Conservation (phyloP, 1,284 basidiomycete genomes). For the Leucoagaricus sp. region DNA sequence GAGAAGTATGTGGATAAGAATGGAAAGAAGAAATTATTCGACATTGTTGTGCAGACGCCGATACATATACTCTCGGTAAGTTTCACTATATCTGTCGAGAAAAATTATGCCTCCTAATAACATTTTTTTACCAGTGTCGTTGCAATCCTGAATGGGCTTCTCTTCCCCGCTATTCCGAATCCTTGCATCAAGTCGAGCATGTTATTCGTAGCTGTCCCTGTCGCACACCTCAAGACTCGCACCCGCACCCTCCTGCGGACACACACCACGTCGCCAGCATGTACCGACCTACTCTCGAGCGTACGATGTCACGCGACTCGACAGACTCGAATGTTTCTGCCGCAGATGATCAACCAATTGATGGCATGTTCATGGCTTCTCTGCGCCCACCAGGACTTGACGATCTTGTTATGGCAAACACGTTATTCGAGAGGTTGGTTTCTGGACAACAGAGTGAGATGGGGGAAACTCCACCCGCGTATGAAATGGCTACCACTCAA, state of each 20-base stretch:
- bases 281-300: conserved; percentile 26
- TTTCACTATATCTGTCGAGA: conserved; percentile 16
- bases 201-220: conserved; percentile 48
- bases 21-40: conserved; percentile 80
- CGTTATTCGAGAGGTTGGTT: conserved; percentile 56
- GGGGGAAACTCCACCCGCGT: conserved; percentile 49
- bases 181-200: conserved; percentile 35
- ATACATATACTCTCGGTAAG: conserved; percentile 80
- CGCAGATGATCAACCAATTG: conserved; percentile 32
- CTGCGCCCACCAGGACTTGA: conserved; percentile 25
- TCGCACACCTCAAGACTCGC: conserved; percentile 20
- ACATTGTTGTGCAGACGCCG: conserved; percentile 88
- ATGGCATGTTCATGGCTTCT: conserved; percentile 30
- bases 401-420: conserved; percentile 30
- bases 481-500: conserved; percentile 27
- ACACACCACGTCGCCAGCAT: conserved; percentile 8
- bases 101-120: neutral
- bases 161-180: conserved; percentile 68
- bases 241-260: conserved; percentile 10
- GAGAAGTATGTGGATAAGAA: conserved; percentile 66
- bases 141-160: conserved; percentile 79
- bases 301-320: conserved; percentile 32
- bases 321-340: conserved; percentile 36
- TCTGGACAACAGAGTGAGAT: conserved; percentile 47
- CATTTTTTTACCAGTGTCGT: conserved; percentile 53